Evolutionary conservation across 176 grass and related monocot genomes (phyloP), one percentile per base, ranked within the genome.

Genomic region (Carex pumila): DNA sequence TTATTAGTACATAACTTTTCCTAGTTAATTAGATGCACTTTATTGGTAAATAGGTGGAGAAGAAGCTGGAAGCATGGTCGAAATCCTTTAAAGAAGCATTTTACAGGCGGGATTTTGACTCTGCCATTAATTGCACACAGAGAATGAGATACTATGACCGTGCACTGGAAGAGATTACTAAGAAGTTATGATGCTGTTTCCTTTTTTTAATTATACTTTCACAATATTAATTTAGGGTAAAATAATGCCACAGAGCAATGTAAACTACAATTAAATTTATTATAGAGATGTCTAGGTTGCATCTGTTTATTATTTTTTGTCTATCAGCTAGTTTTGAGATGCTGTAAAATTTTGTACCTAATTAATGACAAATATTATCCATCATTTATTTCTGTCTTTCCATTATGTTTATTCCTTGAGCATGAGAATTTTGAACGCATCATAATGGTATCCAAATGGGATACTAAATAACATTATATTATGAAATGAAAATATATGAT

Each of bases 111-210:
- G 83, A 95, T 70, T 93, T 93, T 29, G 65, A 90, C 17, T n/a
- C 31, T 65, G 91, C 93, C 13, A 77, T 95, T 58, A 56, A 85
- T 85, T 87, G 91, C 61, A 95, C 83, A 12, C 89, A 95, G 62
- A 89, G 93, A 89, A 95, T 98, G 93, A 94, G 85, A 82, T 98
- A 98, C 73, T 95, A 95, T 15, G 92, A 92, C 45, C 89, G 86
- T 7, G 96, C 92, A 49, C 72, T 92, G 15, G 89, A 98, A 93
- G 93, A 95, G 84, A 93, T 89, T 3, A 81, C 85, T 73, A 98
- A 95, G 85, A 98, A 98, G 65, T 82, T 95, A 34, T 95, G 56
- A 90, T 78, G 7, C 47, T 56, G 73, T 32, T 62, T 78, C 12
- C 1, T 17, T 77, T 56, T 57, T 57, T 56, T 21, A 1, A 57